phyloP scores from a whole-genome alignment of 345 rosid species.

The Melastoma malabathricum region DNA sequence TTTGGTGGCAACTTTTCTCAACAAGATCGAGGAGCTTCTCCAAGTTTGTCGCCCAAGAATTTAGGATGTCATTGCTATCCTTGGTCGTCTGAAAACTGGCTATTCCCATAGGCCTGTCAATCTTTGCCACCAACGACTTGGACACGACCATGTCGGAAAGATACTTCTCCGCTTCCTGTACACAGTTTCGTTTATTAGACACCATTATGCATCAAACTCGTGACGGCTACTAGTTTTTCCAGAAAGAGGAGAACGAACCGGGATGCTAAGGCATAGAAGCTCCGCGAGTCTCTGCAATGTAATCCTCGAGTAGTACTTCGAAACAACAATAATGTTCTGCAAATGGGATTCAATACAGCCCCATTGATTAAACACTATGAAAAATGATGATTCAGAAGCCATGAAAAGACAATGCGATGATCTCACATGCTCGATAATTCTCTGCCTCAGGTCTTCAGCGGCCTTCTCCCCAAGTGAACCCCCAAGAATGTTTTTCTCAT shows the following conservation, averaged over 20 bases:
- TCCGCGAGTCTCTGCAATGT: conserved; percentile 81
- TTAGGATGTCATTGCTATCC: conserved; percentile 89
- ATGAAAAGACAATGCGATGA: neutral
- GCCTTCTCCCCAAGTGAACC: conserved; percentile 88
- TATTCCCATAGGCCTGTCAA: conserved; percentile 74
- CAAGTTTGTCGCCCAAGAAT: conserved; percentile 80
- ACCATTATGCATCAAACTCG: neutral
- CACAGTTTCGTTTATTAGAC: neutral
- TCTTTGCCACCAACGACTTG: conserved; percentile 80
- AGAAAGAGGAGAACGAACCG: conserved; percentile 18
- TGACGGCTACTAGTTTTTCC: neutral
- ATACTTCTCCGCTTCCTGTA: conserved; percentile 88
- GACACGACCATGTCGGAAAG: conserved; percentile 98
- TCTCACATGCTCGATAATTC: conserved; percentile 89
- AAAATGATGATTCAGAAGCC: neutral
- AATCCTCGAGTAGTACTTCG: conserved; percentile 87
- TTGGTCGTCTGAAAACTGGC: conserved; percentile 62
- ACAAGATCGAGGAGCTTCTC: conserved; percentile 96
- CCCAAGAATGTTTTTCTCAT: conserved; percentile 72
- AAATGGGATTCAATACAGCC: conserved; percentile 6
- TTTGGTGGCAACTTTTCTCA: conserved; percentile 90
- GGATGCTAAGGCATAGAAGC: conserved; percentile 68
- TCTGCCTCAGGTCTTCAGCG: conserved; percentile 77
- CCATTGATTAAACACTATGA: neutral
- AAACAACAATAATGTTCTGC: conserved; percentile 96